phyloP scores from a whole-genome alignment of 2,329 filamentous ascomycete species.

The Blastomyces gilchristii region DNA sequence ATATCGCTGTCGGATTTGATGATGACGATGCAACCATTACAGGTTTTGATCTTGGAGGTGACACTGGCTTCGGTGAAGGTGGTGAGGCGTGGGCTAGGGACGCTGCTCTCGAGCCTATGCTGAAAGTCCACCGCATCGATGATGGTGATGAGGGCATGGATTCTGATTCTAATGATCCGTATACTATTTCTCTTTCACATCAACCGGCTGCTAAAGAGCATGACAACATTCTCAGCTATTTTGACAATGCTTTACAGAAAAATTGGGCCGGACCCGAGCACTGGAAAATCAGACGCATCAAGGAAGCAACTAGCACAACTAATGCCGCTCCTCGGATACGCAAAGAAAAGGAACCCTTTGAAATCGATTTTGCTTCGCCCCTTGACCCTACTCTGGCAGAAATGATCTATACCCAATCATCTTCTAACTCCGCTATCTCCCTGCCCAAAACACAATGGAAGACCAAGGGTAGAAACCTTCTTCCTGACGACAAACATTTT shows the following conservation, averaged over 20 bases:
- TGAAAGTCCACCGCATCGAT: constrained; percentile 58
- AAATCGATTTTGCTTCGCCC: constrained; percentile 77
- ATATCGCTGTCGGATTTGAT: constrained; percentile 72
- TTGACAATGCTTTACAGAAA: constrained; percentile 90
- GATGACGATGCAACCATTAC: constrained; percentile 61
- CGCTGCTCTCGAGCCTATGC: constrained; percentile 75
- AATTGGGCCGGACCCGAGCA: constrained; percentile 98
- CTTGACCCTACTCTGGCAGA: constrained; percentile 63
- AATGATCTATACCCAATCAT: constrained; percentile 68
- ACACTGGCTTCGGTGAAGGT: constrained; percentile 86
- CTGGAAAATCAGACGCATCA: constrained; percentile 93
- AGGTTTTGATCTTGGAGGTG: constrained; percentile 56
- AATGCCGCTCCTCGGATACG: constrained; percentile 47
- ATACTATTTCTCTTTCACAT: constrained; percentile 68
- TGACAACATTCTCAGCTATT: constrained; percentile 95
- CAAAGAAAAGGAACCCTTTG: constrained; percentile 94
- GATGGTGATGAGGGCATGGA: constrained; percentile 42
- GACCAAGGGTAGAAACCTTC: constrained; percentile 80
- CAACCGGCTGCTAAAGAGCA: constrained; percentile 59
- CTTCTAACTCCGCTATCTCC: constrained; percentile 69
- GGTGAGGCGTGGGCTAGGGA: constrained; percentile 93
- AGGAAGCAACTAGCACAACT: constrained; percentile 55
- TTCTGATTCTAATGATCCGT: constrained; percentile 54
- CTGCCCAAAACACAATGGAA: constrained; percentile 93
- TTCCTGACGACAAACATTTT: constrained; percentile 97